phyloP scores from a whole-genome alignment of 2,329 filamentous ascomycete species.

The Pezicula radicicola region DNA sequence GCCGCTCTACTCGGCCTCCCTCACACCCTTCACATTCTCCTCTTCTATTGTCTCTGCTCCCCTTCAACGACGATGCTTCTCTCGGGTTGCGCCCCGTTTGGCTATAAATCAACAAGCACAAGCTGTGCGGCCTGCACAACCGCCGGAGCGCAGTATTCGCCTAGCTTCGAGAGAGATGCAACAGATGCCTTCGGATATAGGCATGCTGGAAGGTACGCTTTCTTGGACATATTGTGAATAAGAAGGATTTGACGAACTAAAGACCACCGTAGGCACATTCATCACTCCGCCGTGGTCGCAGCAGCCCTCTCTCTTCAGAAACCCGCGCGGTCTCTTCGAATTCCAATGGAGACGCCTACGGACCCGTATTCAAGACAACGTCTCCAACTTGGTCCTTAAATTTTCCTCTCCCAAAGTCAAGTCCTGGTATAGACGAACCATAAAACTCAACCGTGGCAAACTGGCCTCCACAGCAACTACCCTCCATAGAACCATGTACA shows the following conservation, averaged over 20 bases:
- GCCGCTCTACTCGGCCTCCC: slow-evolving; percentile 13
- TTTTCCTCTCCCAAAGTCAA: slow-evolving; percentile 12
- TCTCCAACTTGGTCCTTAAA: slow-evolving; percentile 15
- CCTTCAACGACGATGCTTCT: slow-evolving; percentile 18
- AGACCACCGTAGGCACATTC: slow-evolving; percentile 28
- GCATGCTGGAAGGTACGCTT: slow-evolving; percentile 20
- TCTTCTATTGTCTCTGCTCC: not conserved
- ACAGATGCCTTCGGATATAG: slow-evolving; percentile 21
- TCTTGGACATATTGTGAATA: slow-evolving; percentile 7
- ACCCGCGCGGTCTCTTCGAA: slow-evolving; percentile 18
- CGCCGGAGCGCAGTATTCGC: slow-evolving; percentile 12
- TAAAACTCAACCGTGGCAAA: slow-evolving; percentile 38
- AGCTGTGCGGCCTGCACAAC: not conserved
- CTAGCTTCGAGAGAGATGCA: slow-evolving; percentile 9
- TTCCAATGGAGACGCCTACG: slow-evolving; percentile 25
- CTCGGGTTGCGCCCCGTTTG: slow-evolving; percentile 8
- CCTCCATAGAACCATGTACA: slow-evolving; percentile 59
- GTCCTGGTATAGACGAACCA: slow-evolving; percentile 21
- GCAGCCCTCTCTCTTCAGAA: slow-evolving; percentile 24
- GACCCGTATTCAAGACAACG: slow-evolving; percentile 17
- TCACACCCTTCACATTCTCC: slow-evolving; percentile 2
- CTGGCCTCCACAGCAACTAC: slow-evolving; percentile 52
- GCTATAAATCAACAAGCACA: slow-evolving; percentile 1
- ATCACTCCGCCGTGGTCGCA: slow-evolving; percentile 29
- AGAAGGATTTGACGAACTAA: slow-evolving; percentile 19